phyloP scores from a whole-genome alignment of 768 basidiomycete species.

The Russula sp. region DNA sequence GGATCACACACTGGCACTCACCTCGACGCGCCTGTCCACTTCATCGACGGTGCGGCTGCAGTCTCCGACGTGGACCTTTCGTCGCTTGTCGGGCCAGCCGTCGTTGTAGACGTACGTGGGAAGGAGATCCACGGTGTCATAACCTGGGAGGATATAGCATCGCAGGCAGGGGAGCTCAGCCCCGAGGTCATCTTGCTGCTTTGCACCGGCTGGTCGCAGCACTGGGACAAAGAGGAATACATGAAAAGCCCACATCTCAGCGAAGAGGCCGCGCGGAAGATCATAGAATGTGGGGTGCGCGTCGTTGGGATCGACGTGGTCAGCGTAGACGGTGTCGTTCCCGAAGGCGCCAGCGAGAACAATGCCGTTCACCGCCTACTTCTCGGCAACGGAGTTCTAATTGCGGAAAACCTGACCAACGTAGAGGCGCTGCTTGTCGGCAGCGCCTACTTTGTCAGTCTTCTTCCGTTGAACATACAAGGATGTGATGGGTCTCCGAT shows the following conservation, averaged over 20 bases:
- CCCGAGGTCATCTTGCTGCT: slow-evolving; percentile 45
- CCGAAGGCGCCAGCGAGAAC: slow-evolving; percentile 29
- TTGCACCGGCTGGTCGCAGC: slow-evolving; percentile 37
- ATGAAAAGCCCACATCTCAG: slow-evolving; percentile 55
- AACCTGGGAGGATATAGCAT: slow-evolving; percentile 43
- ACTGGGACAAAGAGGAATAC: slow-evolving; percentile 38
- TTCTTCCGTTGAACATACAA: slow-evolving; percentile 52
- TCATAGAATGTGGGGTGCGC: slow-evolving; percentile 45
- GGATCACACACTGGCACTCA: slow-evolving; percentile 75
- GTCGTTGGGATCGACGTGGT: slow-evolving; percentile 58
- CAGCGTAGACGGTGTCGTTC: slow-evolving; percentile 51
- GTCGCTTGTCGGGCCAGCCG: slow-evolving; percentile 46
- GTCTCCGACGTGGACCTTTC: slow-evolving; percentile 52
- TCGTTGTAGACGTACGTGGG: slow-evolving; percentile 47
- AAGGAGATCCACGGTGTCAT: slow-evolving; percentile 42
- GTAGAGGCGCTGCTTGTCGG: slow-evolving; percentile 36
- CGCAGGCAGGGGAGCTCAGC: slow-evolving; percentile 32
- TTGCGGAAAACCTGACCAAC: slow-evolving; percentile 64
- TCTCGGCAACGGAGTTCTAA: slow-evolving; percentile 53
- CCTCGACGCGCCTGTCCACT: slow-evolving; percentile 73
- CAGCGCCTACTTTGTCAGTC: slow-evolving; percentile 38
- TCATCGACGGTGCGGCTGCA: slow-evolving; percentile 47
- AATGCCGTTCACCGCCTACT: slow-evolving; percentile 48
- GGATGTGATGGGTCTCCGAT: slow-evolving; percentile 63
- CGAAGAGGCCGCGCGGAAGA: slow-evolving; percentile 41